phyloP scores from a whole-genome alignment of 1,284 basidiomycete genomes.

The Ganoderma sinense region DNA sequence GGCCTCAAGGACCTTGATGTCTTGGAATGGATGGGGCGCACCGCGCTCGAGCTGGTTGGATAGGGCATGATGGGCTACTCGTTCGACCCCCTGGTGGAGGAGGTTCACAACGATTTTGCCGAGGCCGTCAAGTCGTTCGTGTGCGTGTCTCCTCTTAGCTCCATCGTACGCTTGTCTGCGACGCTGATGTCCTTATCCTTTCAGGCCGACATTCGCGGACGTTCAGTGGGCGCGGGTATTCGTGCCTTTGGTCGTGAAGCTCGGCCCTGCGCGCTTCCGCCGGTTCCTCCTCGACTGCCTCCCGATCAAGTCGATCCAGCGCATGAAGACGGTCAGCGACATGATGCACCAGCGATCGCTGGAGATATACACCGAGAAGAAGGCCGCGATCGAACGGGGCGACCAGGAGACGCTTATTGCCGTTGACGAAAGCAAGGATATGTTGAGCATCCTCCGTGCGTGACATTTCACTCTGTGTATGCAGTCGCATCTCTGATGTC shows the following conservation, averaged over 20 bases:
- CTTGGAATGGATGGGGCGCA: slow-evolving; percentile 44
- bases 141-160: slow-evolving; percentile 26
- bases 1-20: slow-evolving; percentile 42
- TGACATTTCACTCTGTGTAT: background rate
- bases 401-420: slow-evolving; percentile 34
- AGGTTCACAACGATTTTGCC: slow-evolving; percentile 32
- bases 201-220: background rate
- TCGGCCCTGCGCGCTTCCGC: slow-evolving; percentile 28
- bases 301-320: slow-evolving; percentile 26
- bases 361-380: slow-evolving; percentile 32
- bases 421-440: slow-evolving; percentile 38
- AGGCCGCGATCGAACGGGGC: slow-evolving; percentile 29
- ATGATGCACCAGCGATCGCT: slow-evolving; percentile 23
- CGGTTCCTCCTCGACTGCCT: slow-evolving; percentile 24
- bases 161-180: no score
- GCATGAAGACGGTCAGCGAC: slow-evolving; percentile 24
- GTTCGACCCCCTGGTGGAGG: slow-evolving; percentile 40
- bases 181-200: no score
- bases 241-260: slow-evolving; percentile 12
- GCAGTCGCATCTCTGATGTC: background rate
- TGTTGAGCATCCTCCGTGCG: slow-evolving; percentile 40
- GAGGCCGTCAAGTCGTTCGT: slow-evolving; percentile 39
- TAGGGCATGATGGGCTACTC: slow-evolving; percentile 45
- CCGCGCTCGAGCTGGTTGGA: slow-evolving; percentile 45
- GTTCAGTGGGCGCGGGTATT: background rate